Evolutionary conservation across 2,329 filamentous ascomycete species (phyloP), one percentile per base, ranked within the genome.

Genomic region (Tolypocladium paradoxum): DNA sequence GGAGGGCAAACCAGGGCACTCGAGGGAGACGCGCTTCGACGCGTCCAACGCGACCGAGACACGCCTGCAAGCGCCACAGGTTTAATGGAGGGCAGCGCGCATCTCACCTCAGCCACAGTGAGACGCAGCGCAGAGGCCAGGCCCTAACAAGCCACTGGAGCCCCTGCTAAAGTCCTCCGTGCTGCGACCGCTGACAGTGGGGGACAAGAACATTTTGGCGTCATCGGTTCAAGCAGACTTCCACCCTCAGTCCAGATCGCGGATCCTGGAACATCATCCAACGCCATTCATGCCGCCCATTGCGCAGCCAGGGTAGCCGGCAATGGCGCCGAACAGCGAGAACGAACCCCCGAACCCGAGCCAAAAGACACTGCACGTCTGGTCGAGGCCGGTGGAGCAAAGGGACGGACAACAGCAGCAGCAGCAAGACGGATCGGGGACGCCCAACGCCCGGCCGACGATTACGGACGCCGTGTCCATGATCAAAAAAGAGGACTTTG

Each of bases 401-500:
- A 38, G 56, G 52, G 61, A 57, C 45, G 53, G 45, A 49, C 54
- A 50, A 4, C 55, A 33, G 29, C 51, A 48, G 55, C 55, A 33
- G 29, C 51, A 48, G 55, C 48, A 53, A 20, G 51, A 53, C n/a
- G 46, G 35, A n/a, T 54, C 58, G 53, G 59, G 45, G 48, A 49
- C 59, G 47, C 56, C 60, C 48, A 53, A 61, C 50, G 52, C 60
- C 67, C 59, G 68, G 66, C 64, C 67, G 64, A 57, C 75, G 72
- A 53, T 79, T 66, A 48, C 61, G 37, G 83, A 89, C 43, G 87
- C 82, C 1, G 74, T 91, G 49, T 79, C 82, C 56, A 81, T 77
- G 48, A 83, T 92, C 56, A 83, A 83, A 56, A 65, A 76, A 38
- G 76, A 84, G 38, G 88, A 92, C 62, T 87, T 91, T 58, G 68